A percentile compares a stretch with the other conserved stretches of the same genome.
Conservation (phyloP, 805 yeast genomes). For the Lipomyces orientalis region DNA sequence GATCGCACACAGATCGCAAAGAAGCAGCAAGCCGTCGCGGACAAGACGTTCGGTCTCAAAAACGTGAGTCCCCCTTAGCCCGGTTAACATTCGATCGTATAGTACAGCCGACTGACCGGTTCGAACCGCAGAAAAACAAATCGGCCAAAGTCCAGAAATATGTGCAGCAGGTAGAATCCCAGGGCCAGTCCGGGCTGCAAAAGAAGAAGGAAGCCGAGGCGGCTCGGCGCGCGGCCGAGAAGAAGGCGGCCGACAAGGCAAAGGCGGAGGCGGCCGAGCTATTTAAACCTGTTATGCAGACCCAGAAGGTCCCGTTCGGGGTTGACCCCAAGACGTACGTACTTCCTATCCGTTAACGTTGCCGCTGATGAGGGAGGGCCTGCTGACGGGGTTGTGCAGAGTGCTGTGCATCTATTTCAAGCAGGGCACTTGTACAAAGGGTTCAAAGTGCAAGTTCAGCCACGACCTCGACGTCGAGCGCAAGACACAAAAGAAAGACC, state of each 20-base stretch:
- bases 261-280: slow-evolving; percentile 84
- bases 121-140: slow-evolving; percentile 64
- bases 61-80: slow-evolving; percentile 49
- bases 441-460: slow-evolving; percentile 81
- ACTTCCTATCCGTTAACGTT: not conserved
- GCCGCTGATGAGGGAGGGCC: not conserved
- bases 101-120: not conserved
- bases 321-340: slow-evolving; percentile 86
- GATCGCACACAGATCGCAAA: slow-evolving; percentile 63
- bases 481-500: slow-evolving; percentile 86
- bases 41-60: slow-evolving; percentile 94
- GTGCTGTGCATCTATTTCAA: slow-evolving; percentile 89
- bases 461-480: slow-evolving; percentile 87
- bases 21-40: slow-evolving; percentile 67
- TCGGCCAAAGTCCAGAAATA: slow-evolving; percentile 84
- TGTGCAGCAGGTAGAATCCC: slow-evolving; percentile 70
- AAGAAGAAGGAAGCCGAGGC: slow-evolving; percentile 78
- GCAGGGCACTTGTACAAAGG: slow-evolving; percentile 75
- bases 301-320: slow-evolving; percentile 92
- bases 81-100: not conserved
- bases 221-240: slow-evolving; percentile 71
- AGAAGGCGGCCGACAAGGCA: slow-evolving; percentile 89
- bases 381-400: slow-evolving; percentile 10
- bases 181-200: slow-evolving; percentile 57
- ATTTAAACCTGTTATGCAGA: slow-evolving; percentile 66